Conservation (phyloP, 768 basidiomycete genomes). For the Pulveroboletus ravenelii region DNA sequence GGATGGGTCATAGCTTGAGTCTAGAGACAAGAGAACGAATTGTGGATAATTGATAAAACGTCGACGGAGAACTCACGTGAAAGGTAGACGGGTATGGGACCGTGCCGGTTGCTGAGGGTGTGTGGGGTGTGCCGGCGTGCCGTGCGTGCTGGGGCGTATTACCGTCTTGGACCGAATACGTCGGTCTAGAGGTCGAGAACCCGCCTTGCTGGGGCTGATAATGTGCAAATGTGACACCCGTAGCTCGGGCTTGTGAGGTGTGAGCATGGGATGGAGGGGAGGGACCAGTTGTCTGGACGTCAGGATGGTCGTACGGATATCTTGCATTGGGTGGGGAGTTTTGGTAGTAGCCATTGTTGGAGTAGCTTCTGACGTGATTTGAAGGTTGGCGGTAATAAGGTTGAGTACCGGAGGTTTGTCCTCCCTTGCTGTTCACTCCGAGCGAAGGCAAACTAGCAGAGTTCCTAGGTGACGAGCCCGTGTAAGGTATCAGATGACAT, state of each 20-base stretch:
- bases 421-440: slow-evolving; percentile 6
- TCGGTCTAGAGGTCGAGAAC: slow-evolving; percentile 32
- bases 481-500: slow-evolving; percentile 37
- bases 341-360: slow-evolving; percentile 14
- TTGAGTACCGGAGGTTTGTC: slow-evolving; percentile 10
- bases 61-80: slow-evolving; percentile 14
- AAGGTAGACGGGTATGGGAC: slow-evolving; percentile 23
- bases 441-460: slow-evolving; percentile 4
- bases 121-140: slow-evolving; percentile 17
- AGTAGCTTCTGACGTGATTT: slow-evolving; percentile 17
- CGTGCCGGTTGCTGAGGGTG: slow-evolving; percentile 10
- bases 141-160: slow-evolving; percentile 14
- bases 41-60: neutral
- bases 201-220: slow-evolving; percentile 36
- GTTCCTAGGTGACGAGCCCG: slow-evolving; percentile 5
- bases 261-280: slow-evolving; percentile 15
- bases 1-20: slow-evolving; percentile 13
- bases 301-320: slow-evolving; percentile 24
- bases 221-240: slow-evolving; percentile 34
- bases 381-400: slow-evolving; percentile 10
- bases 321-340: slow-evolving; percentile 13
- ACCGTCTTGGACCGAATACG: slow-evolving; percentile 22
- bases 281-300: slow-evolving; percentile 12
- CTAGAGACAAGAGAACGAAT: neutral
- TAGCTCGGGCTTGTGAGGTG: slow-evolving; percentile 17